phyloP scores from a whole-genome alignment of 495 filamentous ascomycete species.

The Aspergillus affinis region DNA sequence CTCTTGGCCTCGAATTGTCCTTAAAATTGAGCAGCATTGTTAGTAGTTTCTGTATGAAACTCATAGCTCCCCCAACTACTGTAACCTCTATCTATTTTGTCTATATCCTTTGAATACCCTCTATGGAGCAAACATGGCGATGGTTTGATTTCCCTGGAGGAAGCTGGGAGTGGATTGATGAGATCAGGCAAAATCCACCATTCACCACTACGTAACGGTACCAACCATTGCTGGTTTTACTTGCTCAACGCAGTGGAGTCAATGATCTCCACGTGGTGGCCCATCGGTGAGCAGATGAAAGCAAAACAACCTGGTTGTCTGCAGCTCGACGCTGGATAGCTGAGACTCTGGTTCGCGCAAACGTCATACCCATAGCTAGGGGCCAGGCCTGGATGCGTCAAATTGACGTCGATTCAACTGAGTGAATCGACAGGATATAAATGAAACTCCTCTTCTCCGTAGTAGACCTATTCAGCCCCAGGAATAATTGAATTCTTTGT shows the following conservation, averaged over 20 bases:
- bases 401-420: slow-evolving; percentile 14
- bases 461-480: background rate
- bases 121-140: background rate
- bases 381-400: slow-evolving; percentile 13
- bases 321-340: background rate
- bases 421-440: background rate
- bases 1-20: background rate
- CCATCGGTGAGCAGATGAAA: background rate
- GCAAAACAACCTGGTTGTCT: background rate
- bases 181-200: background rate
- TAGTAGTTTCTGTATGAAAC: too few species aligned
- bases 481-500: background rate
- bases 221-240: background rate
- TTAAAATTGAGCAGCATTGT: too few species aligned
- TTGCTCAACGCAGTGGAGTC: background rate
- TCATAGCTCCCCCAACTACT: background rate
- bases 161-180: background rate
- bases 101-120: background rate
- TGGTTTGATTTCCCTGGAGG: background rate
- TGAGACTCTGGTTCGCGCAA: slow-evolving; percentile 4
- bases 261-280: background rate
- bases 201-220: background rate
- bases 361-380: slow-evolving; percentile 7
- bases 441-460: background rate
- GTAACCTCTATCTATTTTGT: background rate